These are phyloP conservation scores for Chaetoceros muelleri DNA, from an alignment of 108 stramenopile genomes.

Conservation along the genomic window DNA sequence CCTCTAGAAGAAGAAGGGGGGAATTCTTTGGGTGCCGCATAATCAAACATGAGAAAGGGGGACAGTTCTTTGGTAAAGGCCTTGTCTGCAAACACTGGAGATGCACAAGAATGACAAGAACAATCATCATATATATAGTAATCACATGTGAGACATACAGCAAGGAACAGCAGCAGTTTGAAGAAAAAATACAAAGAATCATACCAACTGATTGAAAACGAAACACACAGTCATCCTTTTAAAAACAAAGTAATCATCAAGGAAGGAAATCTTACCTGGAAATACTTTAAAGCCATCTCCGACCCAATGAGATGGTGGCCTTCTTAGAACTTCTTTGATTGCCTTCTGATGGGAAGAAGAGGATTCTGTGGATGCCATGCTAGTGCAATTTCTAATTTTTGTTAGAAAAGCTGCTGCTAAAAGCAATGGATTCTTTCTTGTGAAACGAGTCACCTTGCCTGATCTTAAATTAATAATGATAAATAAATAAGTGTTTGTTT, in stretches of 20 bases:
- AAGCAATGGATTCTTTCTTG: too few relatives aligned
- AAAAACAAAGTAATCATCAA: neutral
- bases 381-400: too few relatives aligned
- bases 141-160: neutral
- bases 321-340: conserved; percentile 27
- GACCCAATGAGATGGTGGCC: conserved; percentile 63
- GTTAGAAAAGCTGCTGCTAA: too few relatives aligned
- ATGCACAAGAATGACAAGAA: conserved; percentile 19
- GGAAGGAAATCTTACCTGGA: neutral
- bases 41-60: conserved; percentile 84
- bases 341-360: too few relatives aligned
- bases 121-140: neutral
- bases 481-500: too few relatives aligned
- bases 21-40: conserved; percentile 61
- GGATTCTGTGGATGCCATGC: too few relatives aligned
- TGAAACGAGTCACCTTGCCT: too few relatives aligned
- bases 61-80: conserved; percentile 68
- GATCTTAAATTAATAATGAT: too few relatives aligned
- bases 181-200: too few relatives aligned
- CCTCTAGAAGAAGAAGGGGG: conserved; percentile 8
- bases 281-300: conserved; percentile 66
- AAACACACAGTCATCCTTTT: neutral
- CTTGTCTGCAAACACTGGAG: conserved; percentile 74
- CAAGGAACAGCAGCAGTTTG: too few relatives aligned
- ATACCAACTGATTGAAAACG: too few relatives aligned